A percentile compares a stretch with the other conserved stretches of the same genome.
These are phyloP conservation scores for Fistulinella cinereoalba DNA, from an alignment of 1,284 basidiomycete species.

Conservation along the genomic window DNA sequence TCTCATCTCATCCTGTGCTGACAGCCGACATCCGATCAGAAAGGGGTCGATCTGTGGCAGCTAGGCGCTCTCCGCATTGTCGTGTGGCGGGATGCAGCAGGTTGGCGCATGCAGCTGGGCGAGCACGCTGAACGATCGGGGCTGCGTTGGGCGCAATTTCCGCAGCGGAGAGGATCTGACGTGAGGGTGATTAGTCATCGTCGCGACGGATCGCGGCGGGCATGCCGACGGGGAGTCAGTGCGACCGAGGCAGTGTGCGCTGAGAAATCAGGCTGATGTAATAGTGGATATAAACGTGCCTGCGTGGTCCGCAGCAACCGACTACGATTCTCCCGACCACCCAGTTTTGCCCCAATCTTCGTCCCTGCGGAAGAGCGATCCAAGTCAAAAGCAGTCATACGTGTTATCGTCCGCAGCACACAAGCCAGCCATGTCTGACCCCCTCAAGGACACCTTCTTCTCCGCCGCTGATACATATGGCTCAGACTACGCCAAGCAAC, in stretches of 20 bases:
- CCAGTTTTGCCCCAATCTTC: conserved; percentile 2
- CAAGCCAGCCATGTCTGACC: conserved; percentile 30
- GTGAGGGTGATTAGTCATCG: conserved; percentile 22
- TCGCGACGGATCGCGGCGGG: no score
- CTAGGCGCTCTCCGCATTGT: conserved; percentile 18
- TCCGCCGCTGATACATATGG: conserved; percentile 37
- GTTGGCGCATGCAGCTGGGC: not conserved
- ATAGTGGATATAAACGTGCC: conserved; percentile 35
- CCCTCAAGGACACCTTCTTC: conserved; percentile 31
- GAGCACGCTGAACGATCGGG: conserved; percentile 1
- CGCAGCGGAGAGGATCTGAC: conserved; percentile 23
- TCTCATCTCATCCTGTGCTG: conserved; percentile 1
- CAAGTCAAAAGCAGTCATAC: conserved; percentile 22
- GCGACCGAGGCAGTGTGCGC: conserved; percentile 19
- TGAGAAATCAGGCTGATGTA: conserved; percentile 36
- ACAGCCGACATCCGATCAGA: conserved; percentile 25
- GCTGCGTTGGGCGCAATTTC: conserved; percentile 13
- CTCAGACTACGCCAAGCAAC: conserved; percentile 37
- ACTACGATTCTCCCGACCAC: conserved; percentile 6
- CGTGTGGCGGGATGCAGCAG: conserved; percentile 7
- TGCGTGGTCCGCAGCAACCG: conserved; percentile 35
- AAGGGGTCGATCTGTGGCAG: conserved; percentile 28
- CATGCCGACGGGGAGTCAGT: conserved; percentile 18
- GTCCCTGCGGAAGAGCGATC: conserved; percentile 4
- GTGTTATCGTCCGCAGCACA: conserved; percentile 26